phyloP scores from a whole-genome alignment of 805 yeast species.

The Candida chilensis region DNA sequence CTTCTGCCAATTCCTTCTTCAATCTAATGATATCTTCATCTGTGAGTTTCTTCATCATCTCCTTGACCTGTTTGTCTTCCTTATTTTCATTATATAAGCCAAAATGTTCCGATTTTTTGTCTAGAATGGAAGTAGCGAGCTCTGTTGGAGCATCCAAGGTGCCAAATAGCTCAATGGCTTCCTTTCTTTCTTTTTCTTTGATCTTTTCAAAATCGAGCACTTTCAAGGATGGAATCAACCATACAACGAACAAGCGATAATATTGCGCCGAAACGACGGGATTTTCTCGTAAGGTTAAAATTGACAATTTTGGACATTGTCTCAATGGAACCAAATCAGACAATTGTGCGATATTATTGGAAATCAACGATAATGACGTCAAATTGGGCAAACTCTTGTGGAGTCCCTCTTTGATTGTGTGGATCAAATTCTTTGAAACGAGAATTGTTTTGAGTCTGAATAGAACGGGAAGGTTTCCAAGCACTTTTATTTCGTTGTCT shows the following conservation, averaged over 20 bases:
- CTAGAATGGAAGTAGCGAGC: slow-evolving; percentile 16
- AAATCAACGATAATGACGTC: slow-evolving; percentile 38
- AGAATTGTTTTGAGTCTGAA: slow-evolving; percentile 41
- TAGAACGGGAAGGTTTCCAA: slow-evolving; percentile 41
- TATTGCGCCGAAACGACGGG: slow-evolving; percentile 38
- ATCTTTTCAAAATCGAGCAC: slow-evolving; percentile 65
- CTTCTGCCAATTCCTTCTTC: slow-evolving; percentile 44
- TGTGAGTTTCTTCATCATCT: slow-evolving; percentile 35
- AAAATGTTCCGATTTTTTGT: slow-evolving; percentile 1
- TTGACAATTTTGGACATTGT: slow-evolving; percentile 29
- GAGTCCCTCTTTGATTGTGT: slow-evolving; percentile 23
- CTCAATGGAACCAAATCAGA: slow-evolving; percentile 27
- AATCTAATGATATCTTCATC: slow-evolving; percentile 44
- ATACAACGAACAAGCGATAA: slow-evolving; percentile 53
- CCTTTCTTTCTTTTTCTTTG: slow-evolving; percentile 39
- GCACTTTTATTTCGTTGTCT: slow-evolving; percentile 55
- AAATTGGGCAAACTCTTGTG: slow-evolving; percentile 34
- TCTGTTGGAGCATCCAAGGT: slow-evolving; percentile 12
- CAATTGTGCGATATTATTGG: slow-evolving; percentile 40
- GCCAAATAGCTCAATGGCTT: slow-evolving; percentile 35
- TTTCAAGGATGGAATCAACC: slow-evolving; percentile 53
- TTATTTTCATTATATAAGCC: slow-evolving; percentile 9
- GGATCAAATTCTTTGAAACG: slow-evolving; percentile 54
- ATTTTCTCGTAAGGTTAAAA: slow-evolving; percentile 48
- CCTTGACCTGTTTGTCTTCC: slow-evolving; percentile 20